Base-by-base conservation (phyloP, 2,329 filamentous ascomycete species). In the Fusarium begoniae region DNA sequence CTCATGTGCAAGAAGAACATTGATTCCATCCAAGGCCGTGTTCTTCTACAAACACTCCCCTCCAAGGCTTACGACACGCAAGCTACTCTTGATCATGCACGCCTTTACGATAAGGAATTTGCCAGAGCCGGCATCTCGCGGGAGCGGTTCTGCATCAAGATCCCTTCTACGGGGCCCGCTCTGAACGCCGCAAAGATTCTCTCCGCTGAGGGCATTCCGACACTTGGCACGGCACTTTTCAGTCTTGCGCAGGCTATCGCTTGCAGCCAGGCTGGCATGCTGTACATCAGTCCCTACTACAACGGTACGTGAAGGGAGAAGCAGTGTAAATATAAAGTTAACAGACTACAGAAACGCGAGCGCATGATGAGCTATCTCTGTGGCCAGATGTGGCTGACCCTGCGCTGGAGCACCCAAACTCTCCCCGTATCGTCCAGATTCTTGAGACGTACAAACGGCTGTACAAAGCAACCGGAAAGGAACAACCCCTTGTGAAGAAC, bases 91-190 rank as follows among this genome's bases (percentile, higher is more conserved):
- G 82, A 82, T 35, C 85, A 88, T 68, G 85, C 84, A 3, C 84
- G 82, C 3, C 78, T 85, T 1, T 88, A 87, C 72, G 86, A 84
- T 48, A 69, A 75, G 8, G 86, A 88, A 73, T 87, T 88, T 61
- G 81, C 82, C 10, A 81, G 79, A 9, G 83, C 81, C 6, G 85
- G 85, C 4, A 84, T 88, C 50, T 71, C 81, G 8, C 81, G 84
- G 24, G 84, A 86, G 64, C 81, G 84, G 17, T 87, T 84, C 74
- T 85, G 83, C 73, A 87, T 88, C 81, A 88, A 88, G 77, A 87
- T 88, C 30, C 86, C 86, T 15, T 83, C 82, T 32, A 87, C 86
- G 0, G 86, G 86, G 0, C 82, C 85, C 0, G 86, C 84, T 15
- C 75, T 88, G 32, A 85, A 83, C 59, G 85, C 85, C 0, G 84